Conservation (phyloP, 2,329 filamentous ascomycete genomes). For the Drechslera avenae region DNA sequence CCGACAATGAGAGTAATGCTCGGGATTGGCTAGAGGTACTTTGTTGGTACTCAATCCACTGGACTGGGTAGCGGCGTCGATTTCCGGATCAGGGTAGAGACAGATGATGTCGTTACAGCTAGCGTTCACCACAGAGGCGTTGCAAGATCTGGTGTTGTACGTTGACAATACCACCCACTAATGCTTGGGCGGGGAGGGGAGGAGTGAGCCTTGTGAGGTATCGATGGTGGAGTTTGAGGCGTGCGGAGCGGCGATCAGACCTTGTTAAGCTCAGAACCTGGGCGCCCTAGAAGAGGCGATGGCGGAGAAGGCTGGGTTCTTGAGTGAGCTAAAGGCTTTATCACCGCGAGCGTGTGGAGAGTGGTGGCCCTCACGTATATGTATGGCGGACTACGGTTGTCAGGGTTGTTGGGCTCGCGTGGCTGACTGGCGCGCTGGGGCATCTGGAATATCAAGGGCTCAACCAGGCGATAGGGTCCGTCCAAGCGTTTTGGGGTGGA, state of each 20-base stretch:
- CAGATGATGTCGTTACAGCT: slow-evolving; percentile 24
- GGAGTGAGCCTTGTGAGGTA: slow-evolving; percentile 27
- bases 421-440: slow-evolving; percentile 50
- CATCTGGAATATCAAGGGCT: slow-evolving; percentile 36
- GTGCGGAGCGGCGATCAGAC: slow-evolving; percentile 53
- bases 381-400: slow-evolving; percentile 49
- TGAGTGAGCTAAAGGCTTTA: slow-evolving; percentile 48
- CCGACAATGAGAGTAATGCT: slow-evolving; percentile 25
- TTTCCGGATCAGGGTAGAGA: slow-evolving; percentile 33
- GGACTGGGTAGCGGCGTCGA: slow-evolving; percentile 31
- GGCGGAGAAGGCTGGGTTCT: slow-evolving; percentile 54
- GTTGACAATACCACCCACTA: slow-evolving; percentile 33
- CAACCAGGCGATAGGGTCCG: slow-evolving; percentile 51
- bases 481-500: slow-evolving; percentile 50
- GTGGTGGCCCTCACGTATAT: slow-evolving; percentile 51
- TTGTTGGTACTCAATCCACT: slow-evolving; percentile 30
- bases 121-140: slow-evolving; percentile 30
- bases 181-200: slow-evolving; percentile 22
- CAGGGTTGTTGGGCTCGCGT: slow-evolving; percentile 49
- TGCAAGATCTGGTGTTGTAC: slow-evolving; percentile 44
- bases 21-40: slow-evolving; percentile 32
- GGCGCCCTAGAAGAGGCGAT: slow-evolving; percentile 50
- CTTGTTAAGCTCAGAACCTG: slow-evolving; percentile 58
- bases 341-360: slow-evolving; percentile 48
- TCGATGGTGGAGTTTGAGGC: slow-evolving; percentile 45